Evolutionary conservation across 1,284 basidiomycete genomes (phyloP).

Genomic region (Ganoderma sp.): DNA sequence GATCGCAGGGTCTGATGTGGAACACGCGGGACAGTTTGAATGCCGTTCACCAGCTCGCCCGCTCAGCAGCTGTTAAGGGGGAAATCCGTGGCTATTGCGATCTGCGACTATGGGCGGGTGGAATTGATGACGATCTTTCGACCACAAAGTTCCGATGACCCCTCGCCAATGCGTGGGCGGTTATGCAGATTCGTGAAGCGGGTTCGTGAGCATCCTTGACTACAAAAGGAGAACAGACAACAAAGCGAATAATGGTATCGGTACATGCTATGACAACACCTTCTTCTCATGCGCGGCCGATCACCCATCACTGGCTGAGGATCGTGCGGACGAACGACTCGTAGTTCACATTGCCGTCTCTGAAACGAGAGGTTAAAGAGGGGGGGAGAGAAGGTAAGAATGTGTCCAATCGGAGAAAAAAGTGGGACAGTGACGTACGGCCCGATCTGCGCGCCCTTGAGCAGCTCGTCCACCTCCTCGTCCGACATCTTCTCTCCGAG

Average conservation of each 20-base stretch:
- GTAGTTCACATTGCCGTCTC: constrained; percentile 97
- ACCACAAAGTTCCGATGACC: too few relatives aligned
- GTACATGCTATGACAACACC: constrained; percentile 25
- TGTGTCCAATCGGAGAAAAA: background rate
- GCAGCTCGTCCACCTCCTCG: constrained; percentile 96
- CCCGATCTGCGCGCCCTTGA: constrained; percentile 93
- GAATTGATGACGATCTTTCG: too few relatives aligned
- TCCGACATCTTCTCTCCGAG: constrained; percentile 98
- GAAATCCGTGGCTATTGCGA: too few relatives aligned
- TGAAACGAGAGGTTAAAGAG: constrained; percentile 40
- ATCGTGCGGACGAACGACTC: constrained; percentile 95
- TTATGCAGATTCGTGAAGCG: background rate
- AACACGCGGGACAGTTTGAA: too few relatives aligned
- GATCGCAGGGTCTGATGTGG: too few relatives aligned
- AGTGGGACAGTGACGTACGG: constrained; percentile 57
- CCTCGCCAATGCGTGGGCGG: background rate
- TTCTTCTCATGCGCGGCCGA: constrained; percentile 13
- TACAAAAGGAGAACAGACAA: constrained; percentile 26
- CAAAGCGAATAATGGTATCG: constrained; percentile 26
- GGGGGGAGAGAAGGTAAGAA: constrained; percentile 3
- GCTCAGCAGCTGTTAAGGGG: too few relatives aligned
- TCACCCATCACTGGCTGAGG: constrained; percentile 67
- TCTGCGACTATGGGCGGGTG: background rate
- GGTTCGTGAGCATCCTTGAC: constrained; percentile 15
- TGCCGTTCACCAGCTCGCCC: too few relatives aligned